These are phyloP conservation scores for Quercus dentata DNA, from an alignment of 306 rosid genomes.

Conservation along the genomic window DNA sequence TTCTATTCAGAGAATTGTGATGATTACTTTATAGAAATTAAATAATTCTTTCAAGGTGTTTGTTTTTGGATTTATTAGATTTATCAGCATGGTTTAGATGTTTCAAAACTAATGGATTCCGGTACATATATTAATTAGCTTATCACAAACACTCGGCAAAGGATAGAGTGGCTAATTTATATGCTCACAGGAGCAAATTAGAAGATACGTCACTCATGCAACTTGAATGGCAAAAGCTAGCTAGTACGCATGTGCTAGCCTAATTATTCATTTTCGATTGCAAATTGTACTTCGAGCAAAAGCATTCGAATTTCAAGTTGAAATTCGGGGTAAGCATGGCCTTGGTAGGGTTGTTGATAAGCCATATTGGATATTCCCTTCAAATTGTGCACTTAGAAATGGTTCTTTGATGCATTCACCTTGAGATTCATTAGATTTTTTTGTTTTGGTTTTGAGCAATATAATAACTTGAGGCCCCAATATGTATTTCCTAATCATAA, in stretches of 20 bases:
- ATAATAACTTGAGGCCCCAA: neutral
- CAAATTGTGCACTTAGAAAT: neutral
- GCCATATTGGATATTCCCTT: neutral
- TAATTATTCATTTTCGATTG: neutral
- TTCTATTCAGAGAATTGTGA: conserved; percentile 5
- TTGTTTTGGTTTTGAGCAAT: neutral
- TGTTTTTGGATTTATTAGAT: neutral
- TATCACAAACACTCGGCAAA: neutral
- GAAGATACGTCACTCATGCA: conserved; percentile 18
- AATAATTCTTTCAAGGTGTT: neutral
- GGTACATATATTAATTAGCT: neutral
- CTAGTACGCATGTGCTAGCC: neutral
- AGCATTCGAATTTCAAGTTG: neutral
- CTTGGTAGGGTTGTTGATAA: neutral
- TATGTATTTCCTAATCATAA: no score
- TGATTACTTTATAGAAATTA: conserved; percentile 8
- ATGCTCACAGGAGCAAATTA: neutral
- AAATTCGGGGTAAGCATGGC: neutral
- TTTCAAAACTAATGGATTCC: conserved; percentile 6
- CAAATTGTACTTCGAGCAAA: neutral
- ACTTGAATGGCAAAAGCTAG: neutral
- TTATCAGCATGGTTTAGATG: neutral
- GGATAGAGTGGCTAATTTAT: neutral
- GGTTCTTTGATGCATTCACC: no score
- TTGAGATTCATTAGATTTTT: neutral